Conservation (phyloP, 2,329 filamentous ascomycete species). For the Beauveria pseudobassiana region DNA sequence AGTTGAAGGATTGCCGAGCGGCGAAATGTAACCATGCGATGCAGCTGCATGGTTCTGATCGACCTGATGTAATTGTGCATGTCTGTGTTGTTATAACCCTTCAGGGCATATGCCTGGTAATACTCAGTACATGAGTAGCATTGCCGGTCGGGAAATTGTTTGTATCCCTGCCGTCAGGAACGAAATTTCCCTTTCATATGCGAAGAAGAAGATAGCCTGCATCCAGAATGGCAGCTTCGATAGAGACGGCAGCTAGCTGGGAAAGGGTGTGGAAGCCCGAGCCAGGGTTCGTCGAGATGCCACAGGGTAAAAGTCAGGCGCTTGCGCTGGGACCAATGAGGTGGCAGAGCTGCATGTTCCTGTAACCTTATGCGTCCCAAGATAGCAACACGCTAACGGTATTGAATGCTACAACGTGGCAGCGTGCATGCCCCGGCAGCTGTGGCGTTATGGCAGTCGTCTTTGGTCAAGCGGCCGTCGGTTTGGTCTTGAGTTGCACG, state of each 20-base stretch:
- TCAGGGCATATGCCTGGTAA: neutral
- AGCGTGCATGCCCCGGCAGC: neutral
- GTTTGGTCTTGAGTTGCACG: neutral
- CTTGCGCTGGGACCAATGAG: conserved; percentile 8
- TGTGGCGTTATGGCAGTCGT: neutral
- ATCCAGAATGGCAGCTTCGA: neutral
- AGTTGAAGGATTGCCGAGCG: neutral
- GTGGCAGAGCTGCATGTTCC: neutral
- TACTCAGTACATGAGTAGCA: neutral
- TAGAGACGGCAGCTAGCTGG: neutral
- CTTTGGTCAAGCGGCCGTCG: neutral
- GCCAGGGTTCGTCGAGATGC: neutral
- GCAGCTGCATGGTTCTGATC: neutral
- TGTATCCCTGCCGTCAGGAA: neutral
- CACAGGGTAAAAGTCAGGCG: conserved; percentile 2
- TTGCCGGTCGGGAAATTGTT: neutral
- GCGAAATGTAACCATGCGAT: neutral
- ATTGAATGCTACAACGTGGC: conserved; percentile 2
- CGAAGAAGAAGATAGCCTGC: neutral
- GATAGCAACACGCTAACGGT: conserved; percentile 11
- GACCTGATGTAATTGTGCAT: neutral
- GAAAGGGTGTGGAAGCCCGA: neutral
- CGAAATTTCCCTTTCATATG: neutral
- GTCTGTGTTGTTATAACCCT: neutral
- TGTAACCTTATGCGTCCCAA: conserved; percentile 11